These are phyloP conservation scores for Fusarium sp. DNA, from an alignment of 2,329 filamentous ascomycete species.

Conservation along the genomic window DNA sequence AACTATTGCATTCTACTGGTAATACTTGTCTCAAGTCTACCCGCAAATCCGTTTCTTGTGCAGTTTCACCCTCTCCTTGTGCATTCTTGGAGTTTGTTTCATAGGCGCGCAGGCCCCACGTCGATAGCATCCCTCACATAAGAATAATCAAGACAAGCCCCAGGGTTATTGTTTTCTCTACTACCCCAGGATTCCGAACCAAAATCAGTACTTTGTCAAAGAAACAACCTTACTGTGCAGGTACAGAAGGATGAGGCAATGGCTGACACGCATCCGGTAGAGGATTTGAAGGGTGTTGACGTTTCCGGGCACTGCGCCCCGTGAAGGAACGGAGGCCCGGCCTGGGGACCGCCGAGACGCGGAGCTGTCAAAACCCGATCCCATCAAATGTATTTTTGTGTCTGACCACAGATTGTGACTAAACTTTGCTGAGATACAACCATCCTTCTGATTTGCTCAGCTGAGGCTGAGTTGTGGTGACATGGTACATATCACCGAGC, in stretches of 20 bases:
- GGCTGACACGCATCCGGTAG: slow-evolving; percentile 33
- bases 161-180: neutral
- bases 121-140: slow-evolving; percentile 42
- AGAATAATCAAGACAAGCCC: neutral
- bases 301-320: slow-evolving; percentile 27
- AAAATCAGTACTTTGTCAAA: neutral
- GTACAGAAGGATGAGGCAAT: slow-evolving; percentile 33
- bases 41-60: slow-evolving; percentile 22
- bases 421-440: neutral
- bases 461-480: slow-evolving; percentile 2
- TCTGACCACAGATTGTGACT: neutral
- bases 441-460: neutral
- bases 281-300: slow-evolving; percentile 8
- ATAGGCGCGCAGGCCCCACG: slow-evolving; percentile 19
- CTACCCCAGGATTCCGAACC: slow-evolving; percentile 16
- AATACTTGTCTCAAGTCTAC: slow-evolving; percentile 8
- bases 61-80: slow-evolving; percentile 39
- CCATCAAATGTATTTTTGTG: neutral
- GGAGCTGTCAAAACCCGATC: slow-evolving; percentile 10
- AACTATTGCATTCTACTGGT: slow-evolving; percentile 12
- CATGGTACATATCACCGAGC: neutral
- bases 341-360: slow-evolving; percentile 12
- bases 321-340: slow-evolving; percentile 31
- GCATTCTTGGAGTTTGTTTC: slow-evolving; percentile 36
- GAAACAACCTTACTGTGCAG: slow-evolving; percentile 32